Evolutionary conservation across 176 grass and related monocot genomes (phyloP), one percentile per base, ranked within the genome.

Genomic region (Aegilops bicornis): DNA sequence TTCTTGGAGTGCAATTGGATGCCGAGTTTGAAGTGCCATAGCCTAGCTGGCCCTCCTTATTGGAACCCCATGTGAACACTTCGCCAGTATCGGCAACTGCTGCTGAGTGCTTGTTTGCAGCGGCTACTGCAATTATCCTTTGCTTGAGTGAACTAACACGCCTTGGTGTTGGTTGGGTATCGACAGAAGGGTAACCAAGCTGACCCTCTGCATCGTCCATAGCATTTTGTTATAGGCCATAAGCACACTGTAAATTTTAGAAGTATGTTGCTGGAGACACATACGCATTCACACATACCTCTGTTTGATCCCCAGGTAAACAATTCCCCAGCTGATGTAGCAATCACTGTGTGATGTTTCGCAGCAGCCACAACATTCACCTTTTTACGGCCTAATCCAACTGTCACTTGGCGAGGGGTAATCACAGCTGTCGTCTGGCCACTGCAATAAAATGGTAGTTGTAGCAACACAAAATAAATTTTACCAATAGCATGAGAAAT

Each of bases 251-350:
- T 76, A 56, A 54, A 10, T 11, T 76, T 50, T 17, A 10, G 29
- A 76, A 45, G 5, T 76, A 16, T 6, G 43, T 76, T 73, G 81
- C 74, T 52, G 42, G n/a, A 42, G 73, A 79, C 72, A 27, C 30
- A 80, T 9, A 79, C 25, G 45, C 35, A 74, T 74, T 47, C 71
- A 27, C 66, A 85, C 30, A 48, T 86, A 99, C 97, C 97, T 99
- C 97, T 96, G 84, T 99, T 99, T 79, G 97, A 99, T 88, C 97
- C 97, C 97, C 97, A 99, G 61, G 97, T 93, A 89, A 96, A 99
- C 88, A 99, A 83, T 86, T 94, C 97, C 76, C 97, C 97, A 7
- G 70, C 58, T 32, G 96, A 89, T 89, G 94, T 97, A 64, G 97
- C 92, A 89, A 99, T 96, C 69, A 96, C 85, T 43, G 97, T 99